Evolutionary conservation across 768 basidiomycete genomes (phyloP).

Genomic region (Neoboletus magnificus): DNA sequence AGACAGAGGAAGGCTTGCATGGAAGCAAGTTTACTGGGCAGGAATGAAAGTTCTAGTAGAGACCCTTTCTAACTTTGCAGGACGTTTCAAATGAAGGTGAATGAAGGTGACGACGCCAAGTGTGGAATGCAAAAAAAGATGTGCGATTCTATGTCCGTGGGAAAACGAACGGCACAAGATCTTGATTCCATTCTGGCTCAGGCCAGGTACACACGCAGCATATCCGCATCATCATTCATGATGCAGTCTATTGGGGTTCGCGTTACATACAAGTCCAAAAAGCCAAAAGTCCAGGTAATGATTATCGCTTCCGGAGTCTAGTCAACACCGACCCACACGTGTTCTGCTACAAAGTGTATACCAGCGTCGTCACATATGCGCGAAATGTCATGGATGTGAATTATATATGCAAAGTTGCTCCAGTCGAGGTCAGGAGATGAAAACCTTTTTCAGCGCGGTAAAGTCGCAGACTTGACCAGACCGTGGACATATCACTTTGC

Average conservation of each 20-base stretch:
- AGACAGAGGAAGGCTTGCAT: constrained; percentile 10
- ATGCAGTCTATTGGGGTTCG: constrained; percentile 8
- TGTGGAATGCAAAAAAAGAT: neutral
- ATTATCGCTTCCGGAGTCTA: constrained; percentile 27
- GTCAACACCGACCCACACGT: constrained; percentile 14
- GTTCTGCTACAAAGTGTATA: neutral
- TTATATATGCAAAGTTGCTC: neutral
- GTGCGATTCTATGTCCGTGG: neutral
- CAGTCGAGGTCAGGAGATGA: constrained; percentile 62
- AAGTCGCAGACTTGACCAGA: constrained; percentile 65
- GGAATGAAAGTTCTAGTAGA: neutral
- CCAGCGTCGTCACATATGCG: neutral
- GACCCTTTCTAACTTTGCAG: neutral
- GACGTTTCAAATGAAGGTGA: constrained; percentile 8
- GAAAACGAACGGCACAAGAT: constrained; percentile 18
- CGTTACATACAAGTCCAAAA: constrained; percentile 16
- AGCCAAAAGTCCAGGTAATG: constrained; percentile 8
- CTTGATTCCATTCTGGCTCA: constrained; percentile 27
- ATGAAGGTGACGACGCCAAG: neutral
- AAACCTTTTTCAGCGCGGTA: constrained; percentile 76
- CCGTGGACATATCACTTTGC: constrained; percentile 80
- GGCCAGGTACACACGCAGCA: constrained; percentile 16
- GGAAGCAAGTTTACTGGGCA: neutral
- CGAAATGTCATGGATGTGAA: neutral
- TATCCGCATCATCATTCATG: constrained; percentile 7